Evolutionary conservation across 371 early-diverging fungal species (phyloP).

Genomic region (Blakeslea trispora): DNA sequence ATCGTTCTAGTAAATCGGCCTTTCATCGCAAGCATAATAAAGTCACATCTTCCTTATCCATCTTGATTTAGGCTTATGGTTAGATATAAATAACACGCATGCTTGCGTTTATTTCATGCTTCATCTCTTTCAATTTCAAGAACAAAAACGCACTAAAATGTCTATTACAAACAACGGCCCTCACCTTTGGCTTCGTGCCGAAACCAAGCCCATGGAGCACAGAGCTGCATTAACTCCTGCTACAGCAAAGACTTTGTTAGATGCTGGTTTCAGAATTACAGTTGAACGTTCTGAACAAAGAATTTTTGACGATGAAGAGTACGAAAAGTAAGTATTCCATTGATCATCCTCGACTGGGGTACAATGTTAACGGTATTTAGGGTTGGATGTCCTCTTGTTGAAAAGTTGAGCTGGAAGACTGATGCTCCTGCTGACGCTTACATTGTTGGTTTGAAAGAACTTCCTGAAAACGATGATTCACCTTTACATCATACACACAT

Average conservation of each 20-base stretch:
- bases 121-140: background rate
- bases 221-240: constrained; percentile 92
- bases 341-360: no score
- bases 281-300: constrained; percentile 83
- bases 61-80: constrained; percentile 4
- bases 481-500: constrained; percentile 95
- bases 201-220: constrained; percentile 96
- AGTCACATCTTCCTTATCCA: constrained; percentile 29
- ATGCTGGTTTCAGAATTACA: constrained; percentile 84
- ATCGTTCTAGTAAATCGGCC: background rate
- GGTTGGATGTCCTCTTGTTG: constrained; percentile 81
- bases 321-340: constrained; percentile 58
- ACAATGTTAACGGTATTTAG: constrained; percentile 31
- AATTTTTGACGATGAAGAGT: constrained; percentile 91
- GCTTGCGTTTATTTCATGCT: background rate
- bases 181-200: constrained; percentile 96
- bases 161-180: constrained; percentile 18
- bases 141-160: background rate
- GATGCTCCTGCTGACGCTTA: constrained; percentile 87
- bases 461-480: constrained; percentile 90
- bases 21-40: constrained; percentile 6
- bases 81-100: constrained; percentile 15
- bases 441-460: constrained; percentile 95
- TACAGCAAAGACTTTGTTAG: constrained; percentile 74
- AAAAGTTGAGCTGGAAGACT: constrained; percentile 79